Percentiles rank a stretch among this genome's conserved stretches.
Conservation (phyloP, 192 early-diverging fungal genomes). For the Gryganskiella cystojenkinii region DNA sequence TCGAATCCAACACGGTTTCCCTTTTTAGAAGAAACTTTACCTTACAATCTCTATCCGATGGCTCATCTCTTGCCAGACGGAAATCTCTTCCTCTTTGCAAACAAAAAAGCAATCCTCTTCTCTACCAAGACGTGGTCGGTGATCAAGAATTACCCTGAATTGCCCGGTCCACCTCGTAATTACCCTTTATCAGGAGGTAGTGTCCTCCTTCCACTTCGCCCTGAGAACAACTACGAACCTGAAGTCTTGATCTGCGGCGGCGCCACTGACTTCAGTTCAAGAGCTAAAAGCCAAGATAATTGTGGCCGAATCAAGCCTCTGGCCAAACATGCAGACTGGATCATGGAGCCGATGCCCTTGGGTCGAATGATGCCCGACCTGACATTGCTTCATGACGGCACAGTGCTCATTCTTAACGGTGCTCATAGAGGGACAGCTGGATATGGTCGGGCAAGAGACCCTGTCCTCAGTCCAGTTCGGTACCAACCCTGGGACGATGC, state of each 20-base stretch:
- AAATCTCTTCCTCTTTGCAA: constrained; percentile 62
- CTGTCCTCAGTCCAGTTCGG: constrained; percentile 58
- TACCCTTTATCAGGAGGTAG: constrained; percentile 68
- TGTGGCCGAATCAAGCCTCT: constrained; percentile 62
- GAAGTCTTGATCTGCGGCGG: constrained; percentile 74
- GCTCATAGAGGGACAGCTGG: constrained; percentile 64
- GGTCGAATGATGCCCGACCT: constrained; percentile 64
- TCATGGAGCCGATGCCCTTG: constrained; percentile 54
- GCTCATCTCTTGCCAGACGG: constrained; percentile 59
- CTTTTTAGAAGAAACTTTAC: constrained; percentile 56
- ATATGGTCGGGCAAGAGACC: constrained; percentile 55
- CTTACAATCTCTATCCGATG: constrained; percentile 59
- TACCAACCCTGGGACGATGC: constrained; percentile 60
- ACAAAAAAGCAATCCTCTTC: constrained; percentile 54
- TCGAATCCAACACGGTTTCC: constrained; percentile 52
- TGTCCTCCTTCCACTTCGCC: constrained; percentile 63
- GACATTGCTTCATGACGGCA: constrained; percentile 62
- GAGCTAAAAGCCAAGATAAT: constrained; percentile 48
- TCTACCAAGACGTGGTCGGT: constrained; percentile 53
- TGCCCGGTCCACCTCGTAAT: constrained; percentile 58
- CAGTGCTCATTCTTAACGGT: constrained; percentile 69
- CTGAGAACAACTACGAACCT: constrained; percentile 64
- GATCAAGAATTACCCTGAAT: constrained; percentile 53
- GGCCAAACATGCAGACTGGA: constrained; percentile 50
- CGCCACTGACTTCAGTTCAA: constrained; percentile 27